These are phyloP conservation scores for Caulochytrium protostelioides DNA, from an alignment of 371 early-diverging fungal genomes.

Conservation along the genomic window DNA sequence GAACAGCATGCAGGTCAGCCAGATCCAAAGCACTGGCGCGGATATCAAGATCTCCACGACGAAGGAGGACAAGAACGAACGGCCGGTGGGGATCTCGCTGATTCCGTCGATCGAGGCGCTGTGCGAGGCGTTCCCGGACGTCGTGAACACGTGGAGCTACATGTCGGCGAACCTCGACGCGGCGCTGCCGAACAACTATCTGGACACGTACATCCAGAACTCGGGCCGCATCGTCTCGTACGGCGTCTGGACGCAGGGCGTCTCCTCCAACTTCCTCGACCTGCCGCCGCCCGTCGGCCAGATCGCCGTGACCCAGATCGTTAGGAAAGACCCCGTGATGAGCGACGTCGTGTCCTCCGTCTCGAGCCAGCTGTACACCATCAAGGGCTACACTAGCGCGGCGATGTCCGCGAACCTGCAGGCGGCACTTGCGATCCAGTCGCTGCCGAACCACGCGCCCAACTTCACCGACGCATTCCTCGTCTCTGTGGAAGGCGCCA, in stretches of 20 bases:
- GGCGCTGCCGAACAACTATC: too few relatives aligned
- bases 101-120: too few relatives aligned
- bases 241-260: slow-evolving; percentile 1
- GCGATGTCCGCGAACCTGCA: slow-evolving; percentile 1
- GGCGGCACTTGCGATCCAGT: slow-evolving; percentile 2
- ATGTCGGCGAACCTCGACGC: too few relatives aligned
- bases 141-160: too few relatives aligned
- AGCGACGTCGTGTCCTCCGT: too few relatives aligned
- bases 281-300: neutral
- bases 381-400: slow-evolving; percentile 3
- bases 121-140: too few relatives aligned
- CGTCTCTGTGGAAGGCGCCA: neutral
- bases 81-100: too few relatives aligned
- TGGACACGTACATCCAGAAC: slow-evolving; percentile 3
- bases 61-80: too few relatives aligned
- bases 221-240: slow-evolving; percentile 3
- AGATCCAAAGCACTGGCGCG: neutral
- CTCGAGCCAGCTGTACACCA: slow-evolving; percentile 6
- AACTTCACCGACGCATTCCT: neutral
- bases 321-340: too few relatives aligned
- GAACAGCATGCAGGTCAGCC: slow-evolving; percentile 1
- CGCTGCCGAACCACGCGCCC: too few relatives aligned
- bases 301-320: too few relatives aligned
- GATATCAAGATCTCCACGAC: too few relatives aligned
- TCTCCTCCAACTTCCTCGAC: slow-evolving; percentile 6